These are phyloP conservation scores for Lippia alba DNA, from an alignment of 305 asterid species.

Conservation along the genomic window DNA sequence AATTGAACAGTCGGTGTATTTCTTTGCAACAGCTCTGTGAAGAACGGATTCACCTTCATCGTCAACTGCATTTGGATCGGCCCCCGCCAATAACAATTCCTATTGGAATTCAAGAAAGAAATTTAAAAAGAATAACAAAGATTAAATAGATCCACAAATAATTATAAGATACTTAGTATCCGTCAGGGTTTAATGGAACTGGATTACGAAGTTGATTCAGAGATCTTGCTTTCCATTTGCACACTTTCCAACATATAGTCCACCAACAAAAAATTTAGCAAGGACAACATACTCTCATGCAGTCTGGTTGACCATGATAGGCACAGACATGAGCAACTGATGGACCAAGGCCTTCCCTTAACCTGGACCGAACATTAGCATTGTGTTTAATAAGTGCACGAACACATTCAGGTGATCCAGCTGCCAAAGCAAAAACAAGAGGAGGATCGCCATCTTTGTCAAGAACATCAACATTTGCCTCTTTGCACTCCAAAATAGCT, in stretches of 20 bases:
- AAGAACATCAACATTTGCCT: conserved; percentile 84
- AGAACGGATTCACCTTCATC: conserved; percentile 98
- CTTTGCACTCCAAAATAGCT: conserved; percentile 75
- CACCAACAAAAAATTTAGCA: conserved; percentile 19
- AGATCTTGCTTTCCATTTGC: conserved; percentile 25
- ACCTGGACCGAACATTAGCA: conserved; percentile 87
- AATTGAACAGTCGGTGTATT: conserved; percentile 88
- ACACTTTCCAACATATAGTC: conserved; percentile 11
- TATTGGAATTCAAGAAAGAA: conserved; percentile 43
- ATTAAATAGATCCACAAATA: conserved; percentile 7
- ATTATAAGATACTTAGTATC: conserved; percentile 1
- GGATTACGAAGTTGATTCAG: conserved; percentile 13
- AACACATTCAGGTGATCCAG: conserved; percentile 97
- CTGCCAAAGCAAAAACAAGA: conserved; percentile 95
- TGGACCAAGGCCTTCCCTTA: conserved; percentile 97
- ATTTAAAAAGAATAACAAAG: conserved; percentile 5
- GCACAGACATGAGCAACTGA: conserved; percentile 99
- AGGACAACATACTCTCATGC: conserved; percentile 79
- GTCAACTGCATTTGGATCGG: conserved; percentile 97
- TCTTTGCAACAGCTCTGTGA: conserved; percentile 94
- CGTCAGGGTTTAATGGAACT: conserved; percentile 17
- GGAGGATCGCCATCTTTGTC: conserved; percentile 99
- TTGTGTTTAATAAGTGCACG: conserved; percentile 78
- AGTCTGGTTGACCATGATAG: conserved; percentile 98
- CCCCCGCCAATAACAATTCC: conserved; percentile 93